A percentile compares a stretch with the other conserved stretches of the same genome.
Evolutionary conservation across 805 yeast genomes (phyloP).

Genomic region (Kuraishia hungarica): DNA sequence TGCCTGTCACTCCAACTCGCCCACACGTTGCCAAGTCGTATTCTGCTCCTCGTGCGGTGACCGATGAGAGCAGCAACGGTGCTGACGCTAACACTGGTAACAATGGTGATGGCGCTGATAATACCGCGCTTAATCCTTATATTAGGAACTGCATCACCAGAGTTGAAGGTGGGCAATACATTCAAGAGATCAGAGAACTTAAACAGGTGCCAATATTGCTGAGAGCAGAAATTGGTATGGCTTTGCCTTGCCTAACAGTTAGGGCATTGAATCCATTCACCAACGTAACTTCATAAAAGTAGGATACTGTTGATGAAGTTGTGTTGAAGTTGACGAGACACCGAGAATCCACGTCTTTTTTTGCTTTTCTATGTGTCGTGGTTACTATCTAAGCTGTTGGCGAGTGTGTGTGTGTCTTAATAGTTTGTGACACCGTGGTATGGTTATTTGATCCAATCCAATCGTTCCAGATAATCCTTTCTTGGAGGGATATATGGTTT

Average conservation of each 20-base stretch:
- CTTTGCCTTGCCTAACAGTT: slow-evolving; percentile 90
- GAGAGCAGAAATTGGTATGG: slow-evolving; percentile 91
- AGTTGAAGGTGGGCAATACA: slow-evolving; percentile 48
- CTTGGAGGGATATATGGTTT: not conserved
- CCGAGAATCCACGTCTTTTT: not conserved
- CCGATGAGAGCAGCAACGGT: slow-evolving; percentile 7
- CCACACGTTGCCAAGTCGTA: slow-evolving; percentile 6
- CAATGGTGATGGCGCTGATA: slow-evolving; percentile 12
- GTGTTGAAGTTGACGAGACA: not conserved
- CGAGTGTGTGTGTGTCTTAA: not conserved
- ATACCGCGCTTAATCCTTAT: slow-evolving; percentile 45
- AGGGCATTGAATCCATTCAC: slow-evolving; percentile 81
- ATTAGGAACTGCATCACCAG: slow-evolving; percentile 48
- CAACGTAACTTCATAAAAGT: not conserved
- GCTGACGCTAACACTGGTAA: slow-evolving; percentile 5
- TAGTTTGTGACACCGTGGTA: not conserved
- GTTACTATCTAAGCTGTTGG: no score
- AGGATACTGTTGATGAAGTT: not conserved
- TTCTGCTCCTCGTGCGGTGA: slow-evolving; percentile 4
- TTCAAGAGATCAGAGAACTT: slow-evolving; percentile 79
- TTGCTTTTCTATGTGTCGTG: not conserved
- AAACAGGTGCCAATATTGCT: slow-evolving; percentile 75
- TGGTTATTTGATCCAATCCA: not conserved
- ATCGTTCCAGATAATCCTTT: not conserved
- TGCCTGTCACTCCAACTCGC: slow-evolving; percentile 19